Conservation (phyloP, 345 rosid genomes). For the Salix exigua region DNA sequence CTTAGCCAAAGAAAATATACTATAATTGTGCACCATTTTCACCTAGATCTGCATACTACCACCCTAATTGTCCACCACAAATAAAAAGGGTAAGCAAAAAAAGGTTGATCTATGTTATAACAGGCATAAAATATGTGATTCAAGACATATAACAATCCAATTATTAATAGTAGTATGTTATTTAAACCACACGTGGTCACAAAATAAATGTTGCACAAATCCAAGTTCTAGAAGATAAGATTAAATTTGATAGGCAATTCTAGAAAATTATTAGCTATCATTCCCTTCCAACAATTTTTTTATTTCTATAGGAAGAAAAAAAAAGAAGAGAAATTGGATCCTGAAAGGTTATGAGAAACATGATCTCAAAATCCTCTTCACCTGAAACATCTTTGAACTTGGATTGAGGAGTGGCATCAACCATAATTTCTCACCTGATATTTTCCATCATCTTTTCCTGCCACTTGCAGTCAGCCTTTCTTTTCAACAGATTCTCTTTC, state of each 20-base stretch:
- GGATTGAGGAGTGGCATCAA: conserved; percentile 39
- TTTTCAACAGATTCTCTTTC: conserved; percentile 3
- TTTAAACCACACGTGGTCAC: background rate
- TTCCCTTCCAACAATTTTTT: background rate
- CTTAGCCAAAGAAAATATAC: background rate
- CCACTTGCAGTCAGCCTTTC: conserved; percentile 10
- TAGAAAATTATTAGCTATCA: background rate
- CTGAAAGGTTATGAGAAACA: background rate
- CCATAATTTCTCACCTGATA: conserved; percentile 20
- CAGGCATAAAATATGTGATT: background rate
- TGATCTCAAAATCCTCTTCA: conserved; percentile 16
- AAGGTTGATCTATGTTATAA: background rate
- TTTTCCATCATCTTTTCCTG: conserved; percentile 16
- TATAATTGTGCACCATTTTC: background rate
- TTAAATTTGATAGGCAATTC: background rate
- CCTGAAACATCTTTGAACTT: conserved; percentile 43
- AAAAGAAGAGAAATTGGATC: background rate
- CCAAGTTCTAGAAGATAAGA: background rate
- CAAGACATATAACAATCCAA: background rate
- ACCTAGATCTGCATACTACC: no score
- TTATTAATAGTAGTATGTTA: no score
- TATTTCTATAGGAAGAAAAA: no score
- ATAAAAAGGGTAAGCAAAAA: background rate
- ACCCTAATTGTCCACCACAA: background rate
- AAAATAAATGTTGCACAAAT: background rate